Evolutionary conservation across 179 eudicot genomes (phyloP).

Genomic region (Silene noctiflora): DNA sequence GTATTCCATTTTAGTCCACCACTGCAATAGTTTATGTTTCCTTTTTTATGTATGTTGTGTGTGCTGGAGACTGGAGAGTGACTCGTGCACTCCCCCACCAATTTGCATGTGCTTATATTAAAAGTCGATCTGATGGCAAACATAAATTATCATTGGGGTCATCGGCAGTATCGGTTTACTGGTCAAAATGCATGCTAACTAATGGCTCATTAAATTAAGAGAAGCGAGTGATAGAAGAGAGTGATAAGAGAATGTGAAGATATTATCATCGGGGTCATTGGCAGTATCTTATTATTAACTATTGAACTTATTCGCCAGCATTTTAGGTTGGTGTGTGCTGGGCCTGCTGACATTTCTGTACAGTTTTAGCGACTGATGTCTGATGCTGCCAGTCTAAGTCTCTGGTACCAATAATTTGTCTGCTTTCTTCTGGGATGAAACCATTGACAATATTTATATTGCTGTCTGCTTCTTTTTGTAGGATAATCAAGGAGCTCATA

Average conservation of each 20-base stretch:
- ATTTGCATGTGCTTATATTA: too few relatives aligned
- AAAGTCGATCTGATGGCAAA: too few relatives aligned
- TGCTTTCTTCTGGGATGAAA: neutral
- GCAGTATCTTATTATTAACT: neutral
- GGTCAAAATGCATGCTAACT: neutral
- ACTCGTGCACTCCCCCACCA: too few relatives aligned
- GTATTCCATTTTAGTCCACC: too few relatives aligned
- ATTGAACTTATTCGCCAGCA: neutral
- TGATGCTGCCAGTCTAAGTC: too few relatives aligned
- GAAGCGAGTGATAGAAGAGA: neutral
- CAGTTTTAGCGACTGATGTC: neutral
- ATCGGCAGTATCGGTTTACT: too few relatives aligned
- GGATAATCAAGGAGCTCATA: conserved; percentile 79
- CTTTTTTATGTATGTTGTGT: too few relatives aligned
- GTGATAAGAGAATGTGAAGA: neutral
- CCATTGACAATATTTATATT: conserved; percentile 13
- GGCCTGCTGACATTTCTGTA: neutral
- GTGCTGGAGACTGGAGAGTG: too few relatives aligned
- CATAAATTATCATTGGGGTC: too few relatives aligned
- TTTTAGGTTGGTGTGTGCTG: neutral
- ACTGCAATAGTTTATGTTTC: too few relatives aligned
- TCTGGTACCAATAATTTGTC: neutral
- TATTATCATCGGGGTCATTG: too few relatives aligned
- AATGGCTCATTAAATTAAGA: neutral
- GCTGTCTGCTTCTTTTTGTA: conserved; percentile 30